Conservation (phyloP, 2,329 filamentous ascomycete species). For the Colletotrichum orchidophilum region DNA sequence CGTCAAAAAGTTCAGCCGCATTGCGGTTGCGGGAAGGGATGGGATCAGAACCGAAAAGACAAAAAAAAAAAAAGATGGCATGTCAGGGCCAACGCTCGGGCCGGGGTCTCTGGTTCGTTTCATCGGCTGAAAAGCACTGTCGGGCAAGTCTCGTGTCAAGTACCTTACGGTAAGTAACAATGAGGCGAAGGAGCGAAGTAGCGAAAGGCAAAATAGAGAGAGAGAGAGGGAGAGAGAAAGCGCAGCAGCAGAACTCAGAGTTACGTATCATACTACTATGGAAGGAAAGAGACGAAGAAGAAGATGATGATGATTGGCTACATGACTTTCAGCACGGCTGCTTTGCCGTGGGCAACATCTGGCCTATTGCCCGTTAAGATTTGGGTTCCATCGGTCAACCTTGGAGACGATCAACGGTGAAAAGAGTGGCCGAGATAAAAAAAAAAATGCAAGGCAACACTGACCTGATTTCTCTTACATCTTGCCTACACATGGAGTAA, state of each 20-base stretch:
- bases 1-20: not conserved
- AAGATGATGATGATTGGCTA: not conserved
- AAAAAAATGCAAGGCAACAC: not conserved
- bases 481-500: no score
- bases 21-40: slow-evolving; percentile 15
- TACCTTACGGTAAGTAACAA: no score
- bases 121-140: slow-evolving; percentile 13
- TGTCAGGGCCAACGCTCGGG: slow-evolving; percentile 15
- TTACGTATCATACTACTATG: not conserved
- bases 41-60: not conserved
- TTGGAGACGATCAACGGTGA: not conserved
- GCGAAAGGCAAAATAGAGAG: slow-evolving; percentile 1
- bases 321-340: not conserved
- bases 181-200: slow-evolving; percentile 3
- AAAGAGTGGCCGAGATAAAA: slow-evolving; percentile 18
- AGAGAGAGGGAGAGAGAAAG: not conserved
- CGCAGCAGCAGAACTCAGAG: not conserved
- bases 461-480: not conserved
- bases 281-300: not conserved
- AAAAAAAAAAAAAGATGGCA: slow-evolving; percentile 14
- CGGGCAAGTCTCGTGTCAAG: not conserved
- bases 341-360: not conserved
- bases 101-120: slow-evolving; percentile 26
- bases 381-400: not conserved
- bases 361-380: not conserved